Base-by-base conservation (phyloP, 441 rosid species). In the Omphalea diandra region DNA sequence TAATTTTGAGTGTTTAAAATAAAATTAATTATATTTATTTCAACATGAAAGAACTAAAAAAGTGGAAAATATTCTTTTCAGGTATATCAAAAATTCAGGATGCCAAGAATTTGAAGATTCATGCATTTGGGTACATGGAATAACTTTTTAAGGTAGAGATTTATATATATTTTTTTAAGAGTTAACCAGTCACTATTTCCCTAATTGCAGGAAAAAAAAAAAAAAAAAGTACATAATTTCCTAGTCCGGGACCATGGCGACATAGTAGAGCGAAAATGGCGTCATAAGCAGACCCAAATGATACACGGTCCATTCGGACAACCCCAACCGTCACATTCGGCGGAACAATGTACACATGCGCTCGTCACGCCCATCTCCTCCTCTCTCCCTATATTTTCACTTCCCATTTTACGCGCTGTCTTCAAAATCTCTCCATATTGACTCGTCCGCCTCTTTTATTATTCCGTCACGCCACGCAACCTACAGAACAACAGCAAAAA, bases 261-360 rank as follows among this genome's bases (percentile, higher is more conserved):
- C 56, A 24, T 22, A 2, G 4, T 52, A 3, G 3, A 47, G 20
- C 14, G 1, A 9, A 22, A 52, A 52, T 52, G 56, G 56, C 29
- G 27, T 10, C 56, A 22, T 52, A 7, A 1, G 22, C 29, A 1
- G 24, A 14, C 29, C 15, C 8, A 24, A 52, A 22, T 2, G 7
- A 9, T 24, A 47, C 53, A 14, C 6, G 6, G 7, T 47, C 53
- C 53, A n/a, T 9, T n/a, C 4, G 5, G 53, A 47, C 53, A n/a
- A 4, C 26, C 4, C 1, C 2, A 40, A 14, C 2, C 12, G 8
- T 12, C 17, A 7, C 7, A 18, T 31, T 26, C 57, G 40, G 46
- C 44, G 69, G 31, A 17, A 67, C 1, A 0, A 79, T 65, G 79
- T 69, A 22, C 46, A 65, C 81, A 77, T 74, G 11, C 66, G 53